Percentiles rank a stretch among this genome's conserved stretches.
These are phyloP conservation scores for Exophiala bonariae DNA, from an alignment of 2,329 filamentous ascomycete genomes.

Conservation along the genomic window DNA sequence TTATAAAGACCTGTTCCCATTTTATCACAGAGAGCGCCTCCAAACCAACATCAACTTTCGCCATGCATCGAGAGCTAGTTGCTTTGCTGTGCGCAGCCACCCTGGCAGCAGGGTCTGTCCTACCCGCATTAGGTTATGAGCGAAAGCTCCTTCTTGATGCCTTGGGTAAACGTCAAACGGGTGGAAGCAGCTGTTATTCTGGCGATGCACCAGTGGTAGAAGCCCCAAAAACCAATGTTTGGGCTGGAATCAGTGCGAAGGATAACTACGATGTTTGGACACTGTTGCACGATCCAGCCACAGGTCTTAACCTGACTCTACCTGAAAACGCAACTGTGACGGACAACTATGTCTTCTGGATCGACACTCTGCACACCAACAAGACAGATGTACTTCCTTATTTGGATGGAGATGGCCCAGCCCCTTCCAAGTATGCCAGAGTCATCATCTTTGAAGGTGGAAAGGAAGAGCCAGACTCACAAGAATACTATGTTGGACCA, in stretches of 20 bases:
- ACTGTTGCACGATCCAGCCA: constrained; percentile 41
- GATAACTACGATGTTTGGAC: constrained; percentile 48
- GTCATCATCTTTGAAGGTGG: constrained; percentile 39
- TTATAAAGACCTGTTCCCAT: no score
- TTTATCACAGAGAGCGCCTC: not conserved
- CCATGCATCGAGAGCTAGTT: constrained; percentile 1
- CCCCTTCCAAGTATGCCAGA: constrained; percentile 46
- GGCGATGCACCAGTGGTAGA: constrained; percentile 9
- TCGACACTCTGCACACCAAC: constrained; percentile 52
- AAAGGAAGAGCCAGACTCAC: constrained; percentile 12
- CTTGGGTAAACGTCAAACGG: constrained; percentile 7
- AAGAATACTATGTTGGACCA: constrained; percentile 50
- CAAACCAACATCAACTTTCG: not conserved
- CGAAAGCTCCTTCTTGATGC: constrained; percentile 14
- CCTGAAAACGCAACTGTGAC: constrained; percentile 32
- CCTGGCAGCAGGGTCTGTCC: constrained; percentile 4
- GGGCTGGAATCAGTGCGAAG: constrained; percentile 42
- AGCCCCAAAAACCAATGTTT: constrained; percentile 44
- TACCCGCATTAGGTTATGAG: constrained; percentile 18
- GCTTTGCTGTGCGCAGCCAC: not conserved
- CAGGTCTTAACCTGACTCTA: constrained; percentile 48
- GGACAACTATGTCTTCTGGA: constrained; percentile 51
- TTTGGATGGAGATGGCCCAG: constrained; percentile 38
- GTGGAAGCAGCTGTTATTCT: constrained; percentile 1
- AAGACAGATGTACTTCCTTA: constrained; percentile 49